Percentiles rank a stretch among this genome's conserved stretches.
Conservation (phyloP, 345 rosid species). For the Hibiscus mutabilis region DNA sequence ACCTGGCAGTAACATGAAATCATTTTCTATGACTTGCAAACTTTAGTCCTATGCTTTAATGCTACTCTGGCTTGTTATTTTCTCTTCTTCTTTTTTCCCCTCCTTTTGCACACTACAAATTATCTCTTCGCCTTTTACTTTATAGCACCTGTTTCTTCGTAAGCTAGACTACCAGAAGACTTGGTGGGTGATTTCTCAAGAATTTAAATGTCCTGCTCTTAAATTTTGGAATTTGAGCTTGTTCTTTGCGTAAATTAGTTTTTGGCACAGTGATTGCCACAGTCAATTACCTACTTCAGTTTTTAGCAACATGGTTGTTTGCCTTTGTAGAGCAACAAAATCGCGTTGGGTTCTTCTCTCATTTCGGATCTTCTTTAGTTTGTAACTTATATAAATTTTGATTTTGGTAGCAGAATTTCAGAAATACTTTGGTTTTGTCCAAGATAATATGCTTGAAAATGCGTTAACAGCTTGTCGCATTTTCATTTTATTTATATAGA, state of each 20-base stretch:
- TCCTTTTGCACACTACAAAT: neutral
- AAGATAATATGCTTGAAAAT: neutral
- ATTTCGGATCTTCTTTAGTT: neutral
- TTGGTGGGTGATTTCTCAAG: neutral
- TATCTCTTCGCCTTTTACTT: neutral
- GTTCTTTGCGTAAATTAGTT: neutral
- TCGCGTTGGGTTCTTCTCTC: neutral
- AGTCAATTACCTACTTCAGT: neutral
- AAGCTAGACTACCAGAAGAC: neutral
- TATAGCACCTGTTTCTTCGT: too few species aligned
- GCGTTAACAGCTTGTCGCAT: neutral
- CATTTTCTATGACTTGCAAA: neutral
- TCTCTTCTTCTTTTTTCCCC: too few species aligned
- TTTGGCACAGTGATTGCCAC: neutral
- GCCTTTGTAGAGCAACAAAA: neutral
- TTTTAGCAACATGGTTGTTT: neutral
- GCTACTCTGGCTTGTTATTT: too few species aligned
- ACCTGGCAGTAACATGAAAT: neutral
- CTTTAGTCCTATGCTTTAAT: neutral
- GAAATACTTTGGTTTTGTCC: neutral
- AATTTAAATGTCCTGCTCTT: neutral
- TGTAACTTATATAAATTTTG: neutral
- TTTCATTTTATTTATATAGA: neutral
- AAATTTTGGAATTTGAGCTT: neutral
- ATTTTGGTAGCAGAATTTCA: neutral